Percentiles rank a stretch among this genome's conserved stretches.
phyloP scores from a whole-genome alignment of 106 monocot genomes.

The Xerophyta viscosa region DNA sequence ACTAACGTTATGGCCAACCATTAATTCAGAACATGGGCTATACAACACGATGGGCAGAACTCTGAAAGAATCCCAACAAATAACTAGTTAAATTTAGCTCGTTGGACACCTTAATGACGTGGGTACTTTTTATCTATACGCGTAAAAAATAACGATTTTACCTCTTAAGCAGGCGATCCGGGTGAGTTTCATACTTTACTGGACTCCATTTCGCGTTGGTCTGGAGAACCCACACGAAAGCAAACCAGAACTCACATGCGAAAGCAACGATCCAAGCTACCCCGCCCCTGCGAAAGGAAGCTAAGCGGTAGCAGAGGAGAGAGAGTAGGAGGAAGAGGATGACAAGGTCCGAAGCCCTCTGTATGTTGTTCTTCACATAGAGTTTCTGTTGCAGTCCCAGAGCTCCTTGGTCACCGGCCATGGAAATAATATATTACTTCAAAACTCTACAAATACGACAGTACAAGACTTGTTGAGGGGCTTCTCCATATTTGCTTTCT shows the following conservation, averaged over 20 bases:
- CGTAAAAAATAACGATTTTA: neutral
- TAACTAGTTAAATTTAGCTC: no score
- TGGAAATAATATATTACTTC: no score
- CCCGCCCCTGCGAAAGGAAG: neutral
- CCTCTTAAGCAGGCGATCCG: slow-evolving; percentile 20
- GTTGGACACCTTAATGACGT: no score
- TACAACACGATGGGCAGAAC: no score
- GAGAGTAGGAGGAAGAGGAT: slow-evolving; percentile 33
- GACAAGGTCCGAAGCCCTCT: slow-evolving; percentile 9
- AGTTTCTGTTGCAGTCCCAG: slow-evolving; percentile 33
- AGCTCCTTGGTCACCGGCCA: no score
- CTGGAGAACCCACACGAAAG: slow-evolving; percentile 36
- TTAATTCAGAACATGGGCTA: no score
- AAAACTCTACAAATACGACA: no score
- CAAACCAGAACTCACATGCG: slow-evolving; percentile 43
- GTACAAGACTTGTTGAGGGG: no score
- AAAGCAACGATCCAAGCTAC: slow-evolving; percentile 16
- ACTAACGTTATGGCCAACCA: no score
- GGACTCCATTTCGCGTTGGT: slow-evolving; percentile 35
- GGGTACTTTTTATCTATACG: neutral
- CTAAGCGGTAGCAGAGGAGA: slow-evolving; percentile 24
- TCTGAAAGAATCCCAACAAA: neutral
- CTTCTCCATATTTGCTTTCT: no score
- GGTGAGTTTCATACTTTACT: slow-evolving; percentile 18
- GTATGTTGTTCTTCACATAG: slow-evolving; percentile 1